Evolutionary conservation across 2,329 filamentous ascomycete species (phyloP), one percentile per base, ranked within the genome.

Genomic region (Ascochyta clinopodiicola): DNA sequence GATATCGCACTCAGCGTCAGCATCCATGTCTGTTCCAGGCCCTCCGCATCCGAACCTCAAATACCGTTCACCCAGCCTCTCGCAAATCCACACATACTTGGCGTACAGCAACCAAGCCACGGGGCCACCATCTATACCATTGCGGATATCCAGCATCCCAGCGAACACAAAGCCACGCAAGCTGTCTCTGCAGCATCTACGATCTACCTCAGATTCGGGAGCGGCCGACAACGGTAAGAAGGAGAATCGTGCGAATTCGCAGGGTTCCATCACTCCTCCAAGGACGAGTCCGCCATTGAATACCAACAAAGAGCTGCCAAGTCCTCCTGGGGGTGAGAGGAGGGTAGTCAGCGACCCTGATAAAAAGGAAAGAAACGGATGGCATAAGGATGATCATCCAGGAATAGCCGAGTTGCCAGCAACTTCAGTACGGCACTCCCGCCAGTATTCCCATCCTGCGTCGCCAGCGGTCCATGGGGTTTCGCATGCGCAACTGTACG

Each of bases 111-210:
- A 51, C 37, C 55, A 60, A 45, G n/a, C 57, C 59, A 6, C 63
- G 31, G 55, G 51, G 17, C 66, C 69, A 1, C 72, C 71, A 3
- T 59, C 60, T 6, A 75, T 75, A 40, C 72, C 72, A 10, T 50
- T 74, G 9, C 66, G 72, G 8, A 74, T 74, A 19, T 72, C 69
- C 12, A 71, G 67, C 24, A 74, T 75, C 13, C 72, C 72, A 3
- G 45, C 67, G 2, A 67, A 74, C 40, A 67, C 60, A 12, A 63
- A 67, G 44, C 67, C 72, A 2, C 68, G 72, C 17, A 75, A 75
- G 40, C 55, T 75, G 1, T 71, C 70, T 12, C 50, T 75, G 49
- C 56, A 67, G 38, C 54, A 67, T 46, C 48, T 64, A 43, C 63
- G 49, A 36, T 60, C 59, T 24, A 47, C 50, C 4, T 67, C 56